phyloP scores from a whole-genome alignment of 140 eudicot genomes.

The Anethum foeniculum region DNA sequence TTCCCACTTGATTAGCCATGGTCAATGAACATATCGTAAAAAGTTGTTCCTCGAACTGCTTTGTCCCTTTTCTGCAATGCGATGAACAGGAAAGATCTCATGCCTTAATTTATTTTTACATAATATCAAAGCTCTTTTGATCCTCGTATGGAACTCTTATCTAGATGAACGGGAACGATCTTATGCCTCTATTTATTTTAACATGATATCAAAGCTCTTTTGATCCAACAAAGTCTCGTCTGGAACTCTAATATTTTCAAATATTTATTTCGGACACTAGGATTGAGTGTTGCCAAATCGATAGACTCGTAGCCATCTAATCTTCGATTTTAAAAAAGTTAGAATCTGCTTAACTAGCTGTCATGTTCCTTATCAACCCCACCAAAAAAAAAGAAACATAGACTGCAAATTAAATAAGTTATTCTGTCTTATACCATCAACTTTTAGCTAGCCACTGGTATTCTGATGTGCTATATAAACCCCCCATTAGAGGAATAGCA shows the following conservation, averaged over 20 bases:
- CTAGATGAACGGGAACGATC: background rate
- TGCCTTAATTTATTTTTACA: background rate
- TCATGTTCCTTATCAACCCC: slow-evolving; percentile 28
- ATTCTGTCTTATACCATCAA: background rate
- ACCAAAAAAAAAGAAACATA: slow-evolving; percentile 13
- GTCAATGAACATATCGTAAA: background rate
- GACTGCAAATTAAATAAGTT: background rate
- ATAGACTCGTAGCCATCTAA: slow-evolving; percentile 16
- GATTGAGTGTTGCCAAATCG: background rate
- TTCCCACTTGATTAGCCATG: background rate
- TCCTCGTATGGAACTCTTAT: background rate
- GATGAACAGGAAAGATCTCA: background rate
- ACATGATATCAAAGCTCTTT: background rate
- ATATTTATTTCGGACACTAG: background rate
- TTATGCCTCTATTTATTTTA: background rate
- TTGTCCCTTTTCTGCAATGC: background rate
- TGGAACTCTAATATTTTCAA: background rate
- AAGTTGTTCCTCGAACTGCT: background rate
- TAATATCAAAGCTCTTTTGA: background rate
- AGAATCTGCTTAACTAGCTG: slow-evolving; percentile 22
- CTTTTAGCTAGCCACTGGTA: background rate
- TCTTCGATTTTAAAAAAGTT: background rate
- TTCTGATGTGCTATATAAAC: slow-evolving; percentile 5
- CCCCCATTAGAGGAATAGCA: background rate
- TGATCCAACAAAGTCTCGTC: background rate